Percentiles rank a stretch among this genome's conserved stretches.
phyloP scores from a whole-genome alignment of 2,329 filamentous ascomycete species.

The Pyrenochaeta sp. region DNA sequence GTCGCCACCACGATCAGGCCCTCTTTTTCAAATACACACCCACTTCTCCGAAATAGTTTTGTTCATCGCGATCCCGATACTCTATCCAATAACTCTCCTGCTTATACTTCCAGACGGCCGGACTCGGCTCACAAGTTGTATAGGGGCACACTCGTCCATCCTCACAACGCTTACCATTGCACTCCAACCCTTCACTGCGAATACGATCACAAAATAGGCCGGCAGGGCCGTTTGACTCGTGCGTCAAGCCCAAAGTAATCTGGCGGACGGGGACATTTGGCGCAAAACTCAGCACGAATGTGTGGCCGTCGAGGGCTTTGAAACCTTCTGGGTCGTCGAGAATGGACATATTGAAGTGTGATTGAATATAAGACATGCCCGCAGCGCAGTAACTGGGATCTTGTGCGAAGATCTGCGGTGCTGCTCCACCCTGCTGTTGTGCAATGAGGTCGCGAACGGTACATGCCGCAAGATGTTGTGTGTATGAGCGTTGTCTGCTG shows the following conservation, averaged over 20 bases:
- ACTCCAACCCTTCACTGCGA: background rate
- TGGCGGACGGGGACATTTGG: conserved; percentile 5
- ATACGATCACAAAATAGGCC: conserved; percentile 3
- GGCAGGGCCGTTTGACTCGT: conserved; percentile 1
- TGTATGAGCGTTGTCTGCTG: background rate
- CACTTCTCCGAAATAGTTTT: background rate
- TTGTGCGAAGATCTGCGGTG: conserved; percentile 1
- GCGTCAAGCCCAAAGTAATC: conserved; percentile 2
- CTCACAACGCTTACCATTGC: background rate
- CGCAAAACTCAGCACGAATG: conserved; percentile 1
- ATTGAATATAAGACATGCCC: background rate
- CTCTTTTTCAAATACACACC: background rate
- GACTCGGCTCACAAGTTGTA: background rate
- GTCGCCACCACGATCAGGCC: background rate
- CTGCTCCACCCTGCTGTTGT: background rate
- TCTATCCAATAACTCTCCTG: background rate
- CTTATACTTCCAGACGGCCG: conserved; percentile 1
- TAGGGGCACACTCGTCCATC: background rate
- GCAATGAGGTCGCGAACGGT: conserved; percentile 4
- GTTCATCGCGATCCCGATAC: background rate
- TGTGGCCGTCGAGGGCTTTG: conserved; percentile 5
- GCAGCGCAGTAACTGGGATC: background rate
- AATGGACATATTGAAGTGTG: background rate
- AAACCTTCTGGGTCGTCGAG: conserved; percentile 9
- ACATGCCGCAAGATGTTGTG: conserved; percentile 5